phyloP scores from a whole-genome alignment of 1,284 basidiomycete genomes.

The Pseudozyma flocculosa region DNA sequence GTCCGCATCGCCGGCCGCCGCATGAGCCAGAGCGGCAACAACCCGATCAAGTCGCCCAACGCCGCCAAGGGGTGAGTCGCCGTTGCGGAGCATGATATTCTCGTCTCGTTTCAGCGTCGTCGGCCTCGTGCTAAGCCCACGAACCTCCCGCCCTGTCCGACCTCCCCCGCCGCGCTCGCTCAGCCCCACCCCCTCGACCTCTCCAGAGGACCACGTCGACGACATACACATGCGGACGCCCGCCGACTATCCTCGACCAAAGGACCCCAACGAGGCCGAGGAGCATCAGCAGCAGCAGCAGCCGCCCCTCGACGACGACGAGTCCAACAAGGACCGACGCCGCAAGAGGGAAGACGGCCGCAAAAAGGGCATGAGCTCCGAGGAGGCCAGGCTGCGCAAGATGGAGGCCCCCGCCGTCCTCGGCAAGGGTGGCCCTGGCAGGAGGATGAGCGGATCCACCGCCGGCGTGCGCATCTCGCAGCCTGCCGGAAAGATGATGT shows the following conservation, averaged over 20 bases:
- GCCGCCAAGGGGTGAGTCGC: neutral
- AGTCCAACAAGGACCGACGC: neutral
- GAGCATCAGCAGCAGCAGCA: neutral
- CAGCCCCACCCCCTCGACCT: neutral
- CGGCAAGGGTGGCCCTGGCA: neutral
- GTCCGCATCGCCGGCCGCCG: neutral
- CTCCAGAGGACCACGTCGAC: neutral
- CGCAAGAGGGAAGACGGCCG: neutral
- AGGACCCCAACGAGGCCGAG: neutral
- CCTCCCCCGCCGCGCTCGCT: neutral
- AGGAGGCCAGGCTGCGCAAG: neutral
- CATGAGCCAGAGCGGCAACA: neutral
- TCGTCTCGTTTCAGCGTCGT: too few relatives aligned
- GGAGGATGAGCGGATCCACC: neutral
- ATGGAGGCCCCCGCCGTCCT: conserved; percentile 3
- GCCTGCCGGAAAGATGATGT: conserved; percentile 1
- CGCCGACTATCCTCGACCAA: neutral
- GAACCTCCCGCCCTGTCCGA: too few relatives aligned
- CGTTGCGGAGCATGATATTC: too few relatives aligned
- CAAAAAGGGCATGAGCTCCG: neutral
- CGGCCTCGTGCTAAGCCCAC: neutral
- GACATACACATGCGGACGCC: neutral
- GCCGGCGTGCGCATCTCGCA: neutral
- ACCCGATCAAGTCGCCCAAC: neutral
- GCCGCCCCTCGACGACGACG: neutral